These are phyloP conservation scores for Suillus alpinus DNA, from an alignment of 768 basidiomycete species.

Conservation along the genomic window DNA sequence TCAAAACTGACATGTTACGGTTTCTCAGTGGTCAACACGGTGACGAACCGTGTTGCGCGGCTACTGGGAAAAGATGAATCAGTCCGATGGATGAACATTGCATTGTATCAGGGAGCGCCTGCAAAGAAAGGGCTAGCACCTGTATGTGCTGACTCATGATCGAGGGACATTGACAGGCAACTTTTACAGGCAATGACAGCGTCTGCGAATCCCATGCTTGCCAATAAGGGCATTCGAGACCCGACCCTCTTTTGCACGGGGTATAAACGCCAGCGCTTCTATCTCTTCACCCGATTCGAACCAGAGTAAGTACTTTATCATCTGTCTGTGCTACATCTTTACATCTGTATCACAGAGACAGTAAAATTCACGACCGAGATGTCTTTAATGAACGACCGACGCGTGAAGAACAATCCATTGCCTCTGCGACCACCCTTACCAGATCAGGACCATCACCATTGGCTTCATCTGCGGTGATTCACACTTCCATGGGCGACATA, in stretches of 20 bases:
- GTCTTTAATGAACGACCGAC: constrained; percentile 98
- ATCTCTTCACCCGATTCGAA: constrained; percentile 87
- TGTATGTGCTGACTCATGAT: constrained; percentile 39
- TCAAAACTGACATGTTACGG: not conserved
- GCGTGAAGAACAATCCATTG: constrained; percentile 90
- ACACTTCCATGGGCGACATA: constrained; percentile 95
- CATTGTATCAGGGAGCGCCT: constrained; percentile 92
- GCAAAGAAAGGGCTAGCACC: constrained; percentile 79
- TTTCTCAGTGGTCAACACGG: constrained; percentile 80
- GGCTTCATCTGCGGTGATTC: constrained; percentile 82
- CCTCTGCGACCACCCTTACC: constrained; percentile 51
- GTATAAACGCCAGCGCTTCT: constrained; percentile 90
- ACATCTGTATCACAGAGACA: constrained; percentile 51
- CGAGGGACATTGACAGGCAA: constrained; percentile 5
- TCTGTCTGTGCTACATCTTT: not conserved
- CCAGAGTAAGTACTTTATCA: constrained; percentile 68
- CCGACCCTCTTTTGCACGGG: constrained; percentile 93
- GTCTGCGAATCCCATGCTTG: constrained; percentile 91
- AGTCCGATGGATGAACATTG: constrained; percentile 83
- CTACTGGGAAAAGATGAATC: constrained; percentile 93
- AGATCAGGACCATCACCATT: constrained; percentile 63
- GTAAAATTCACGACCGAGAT: constrained; percentile 86
- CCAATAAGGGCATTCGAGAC: constrained; percentile 79
- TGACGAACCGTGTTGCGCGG: constrained; percentile 88
- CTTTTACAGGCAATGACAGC: constrained; percentile 81